Conservation (phyloP, 768 basidiomycete genomes). For the Lentinula boryana region DNA sequence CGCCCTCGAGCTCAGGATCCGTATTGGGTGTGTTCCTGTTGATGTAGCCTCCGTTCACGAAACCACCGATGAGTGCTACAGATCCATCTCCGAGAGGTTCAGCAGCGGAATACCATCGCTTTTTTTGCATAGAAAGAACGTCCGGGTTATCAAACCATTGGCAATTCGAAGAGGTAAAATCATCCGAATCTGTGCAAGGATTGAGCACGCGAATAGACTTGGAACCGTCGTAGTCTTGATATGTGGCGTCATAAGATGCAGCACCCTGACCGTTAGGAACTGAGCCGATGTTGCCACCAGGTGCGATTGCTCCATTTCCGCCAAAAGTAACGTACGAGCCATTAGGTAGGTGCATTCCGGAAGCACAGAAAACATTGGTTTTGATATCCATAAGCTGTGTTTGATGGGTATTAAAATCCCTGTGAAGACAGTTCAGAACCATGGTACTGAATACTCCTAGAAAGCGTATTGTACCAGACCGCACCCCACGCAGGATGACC, state of each 20-base stretch:
- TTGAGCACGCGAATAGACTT: constrained; percentile 77
- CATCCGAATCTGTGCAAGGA: constrained; percentile 52
- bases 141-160: constrained; percentile 69
- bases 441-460: not conserved
- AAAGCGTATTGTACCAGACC: constrained; percentile 41
- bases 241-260: constrained; percentile 56
- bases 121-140: constrained; percentile 56
- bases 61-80: constrained; percentile 77
- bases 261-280: constrained; percentile 38
- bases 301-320: constrained; percentile 71
- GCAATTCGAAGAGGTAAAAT: constrained; percentile 46
- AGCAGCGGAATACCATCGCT: constrained; percentile 75
- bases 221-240: constrained; percentile 77
- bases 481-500: constrained; percentile 74
- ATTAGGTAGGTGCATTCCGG: constrained; percentile 77
- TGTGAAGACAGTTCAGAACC: constrained; percentile 14
- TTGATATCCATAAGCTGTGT: constrained; percentile 63
- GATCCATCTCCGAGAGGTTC: constrained; percentile 74
- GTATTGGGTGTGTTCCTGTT: constrained; percentile 68
- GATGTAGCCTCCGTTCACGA: constrained; percentile 72
- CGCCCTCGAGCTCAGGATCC: constrained; percentile 56
- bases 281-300: constrained; percentile 54
- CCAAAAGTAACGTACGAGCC: constrained; percentile 73
- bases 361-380: constrained; percentile 78
- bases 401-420: constrained; percentile 57